phyloP scores from a whole-genome alignment of 805 yeast species.

The Yamadazyma nakazawae region DNA sequence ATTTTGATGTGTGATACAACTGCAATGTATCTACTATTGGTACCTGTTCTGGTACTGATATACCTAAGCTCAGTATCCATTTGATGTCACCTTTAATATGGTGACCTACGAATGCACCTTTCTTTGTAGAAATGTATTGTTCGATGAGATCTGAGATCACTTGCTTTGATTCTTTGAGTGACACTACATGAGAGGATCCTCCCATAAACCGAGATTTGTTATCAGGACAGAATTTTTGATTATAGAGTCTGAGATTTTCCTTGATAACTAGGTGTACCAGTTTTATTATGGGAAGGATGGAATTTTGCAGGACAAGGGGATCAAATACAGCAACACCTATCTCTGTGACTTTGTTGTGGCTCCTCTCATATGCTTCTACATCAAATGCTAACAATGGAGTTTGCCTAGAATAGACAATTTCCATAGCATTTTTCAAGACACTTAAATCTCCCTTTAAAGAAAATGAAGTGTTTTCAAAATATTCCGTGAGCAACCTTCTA shows the following conservation, averaged over 20 bases:
- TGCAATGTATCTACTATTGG: conserved; percentile 46
- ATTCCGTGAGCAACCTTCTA: conserved; percentile 15
- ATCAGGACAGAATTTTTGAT: conserved; percentile 54
- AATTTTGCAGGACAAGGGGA: conserved; percentile 41
- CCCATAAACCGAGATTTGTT: conserved; percentile 48
- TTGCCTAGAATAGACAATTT: conserved; percentile 19
- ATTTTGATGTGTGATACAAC: conserved; percentile 40
- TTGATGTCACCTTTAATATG: conserved; percentile 51
- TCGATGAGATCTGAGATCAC: conserved; percentile 44
- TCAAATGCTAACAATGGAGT: conserved; percentile 48
- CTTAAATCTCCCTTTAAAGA: conserved; percentile 14
- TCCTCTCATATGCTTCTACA: conserved; percentile 54
- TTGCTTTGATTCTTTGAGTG: conserved; percentile 29
- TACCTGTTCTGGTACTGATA: conserved; percentile 38
- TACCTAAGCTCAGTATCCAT: conserved; percentile 48
- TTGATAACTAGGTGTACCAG: conserved; percentile 43
- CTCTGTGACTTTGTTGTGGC: conserved; percentile 47
- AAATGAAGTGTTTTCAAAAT: conserved; percentile 20
- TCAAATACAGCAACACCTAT: conserved; percentile 58
- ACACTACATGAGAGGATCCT: conserved; percentile 47
- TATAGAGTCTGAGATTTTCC: conserved; percentile 39
- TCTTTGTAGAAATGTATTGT: conserved; percentile 33
- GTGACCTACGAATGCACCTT: conserved; percentile 56
- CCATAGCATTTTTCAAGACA: conserved; percentile 17
- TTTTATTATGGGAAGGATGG: conserved; percentile 39